phyloP scores from a whole-genome alignment of 305 asterid species.

The Solanum aculeatissimum region DNA sequence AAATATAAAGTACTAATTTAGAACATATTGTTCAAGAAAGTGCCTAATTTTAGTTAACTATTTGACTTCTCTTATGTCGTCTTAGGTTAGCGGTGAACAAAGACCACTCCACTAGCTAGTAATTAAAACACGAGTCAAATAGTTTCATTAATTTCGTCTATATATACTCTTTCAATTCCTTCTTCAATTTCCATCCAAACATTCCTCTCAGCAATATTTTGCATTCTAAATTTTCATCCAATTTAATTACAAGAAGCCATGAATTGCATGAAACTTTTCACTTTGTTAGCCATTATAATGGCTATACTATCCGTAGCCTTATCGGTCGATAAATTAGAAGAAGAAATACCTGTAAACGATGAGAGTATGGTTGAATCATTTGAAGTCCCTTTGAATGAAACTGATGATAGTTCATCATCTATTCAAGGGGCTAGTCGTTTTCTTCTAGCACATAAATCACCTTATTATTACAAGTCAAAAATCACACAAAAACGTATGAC shows the following conservation, averaged over 20 bases:
- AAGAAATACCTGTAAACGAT: background rate
- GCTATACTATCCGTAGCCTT: background rate
- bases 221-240: background rate
- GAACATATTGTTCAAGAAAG: background rate
- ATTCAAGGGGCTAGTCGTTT: background rate
- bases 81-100: background rate
- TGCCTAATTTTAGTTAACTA: background rate
- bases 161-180: background rate
- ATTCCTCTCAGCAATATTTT: background rate
- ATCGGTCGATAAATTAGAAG: background rate
- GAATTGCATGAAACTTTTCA: background rate
- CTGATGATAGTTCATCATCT: background rate
- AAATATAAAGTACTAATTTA: background rate
- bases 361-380: background rate
- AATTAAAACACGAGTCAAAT: background rate
- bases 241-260: background rate
- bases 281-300: background rate
- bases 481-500: background rate
- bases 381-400: background rate
- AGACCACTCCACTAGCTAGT: background rate
- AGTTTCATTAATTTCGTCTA: background rate
- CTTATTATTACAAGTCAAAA: background rate
- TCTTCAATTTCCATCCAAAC: background rate
- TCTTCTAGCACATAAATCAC: slow-evolving; percentile 1
- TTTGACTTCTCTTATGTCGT: background rate